Evolutionary conservation across 345 rosid genomes (phyloP), one percentile per base, ranked within the genome.

Genomic region (Abelmoschus esculentus): DNA sequence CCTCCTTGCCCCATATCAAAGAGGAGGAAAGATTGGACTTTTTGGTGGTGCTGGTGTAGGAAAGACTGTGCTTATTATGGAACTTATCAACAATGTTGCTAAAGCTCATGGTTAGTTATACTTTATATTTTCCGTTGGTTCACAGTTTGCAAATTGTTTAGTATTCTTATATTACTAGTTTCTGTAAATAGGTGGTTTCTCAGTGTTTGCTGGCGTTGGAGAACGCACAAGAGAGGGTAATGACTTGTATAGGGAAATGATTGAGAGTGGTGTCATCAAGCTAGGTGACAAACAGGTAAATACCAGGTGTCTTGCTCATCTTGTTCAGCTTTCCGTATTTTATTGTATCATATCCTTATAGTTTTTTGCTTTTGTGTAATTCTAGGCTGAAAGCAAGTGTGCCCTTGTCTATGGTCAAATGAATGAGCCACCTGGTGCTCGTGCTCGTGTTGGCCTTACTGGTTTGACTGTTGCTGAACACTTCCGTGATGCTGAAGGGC

Each of bases 381-480:
- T 8, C 44, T 74, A 93, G 98, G 78, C 90, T 60, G 99, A 91
- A 6, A 95, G 97, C 90, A 91, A 95, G 74, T 95, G 99, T 58
- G 93, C 99, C n/a, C 96, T 95, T 74, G 97, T 95, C 11, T 95
- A 91, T 8, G 97, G 99, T 74, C 99, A 95, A 95, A 95, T 95
- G 99, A 95, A 95, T 72, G 99, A 95, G 81, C 97, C 99, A 72
- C 99, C 97, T 12, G 99, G 99, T 89, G 99, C 97, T 18, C 97
- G 97, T 87, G 99, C 97, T 56, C 99, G 99, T 85, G 99, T 95
- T 76, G 99, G 97, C 46, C 96, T 93, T 15, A 95, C 99, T 72
- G 99, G 99, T 60, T 79, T 95, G 63, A 91, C 99, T 47, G 97
- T 95, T 7, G 99, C 99, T 1, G 99, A 95, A 70, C 97, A 95